These are phyloP conservation scores for Fomitopsis serialis DNA, from an alignment of 768 basidiomycete species.

Conservation along the genomic window DNA sequence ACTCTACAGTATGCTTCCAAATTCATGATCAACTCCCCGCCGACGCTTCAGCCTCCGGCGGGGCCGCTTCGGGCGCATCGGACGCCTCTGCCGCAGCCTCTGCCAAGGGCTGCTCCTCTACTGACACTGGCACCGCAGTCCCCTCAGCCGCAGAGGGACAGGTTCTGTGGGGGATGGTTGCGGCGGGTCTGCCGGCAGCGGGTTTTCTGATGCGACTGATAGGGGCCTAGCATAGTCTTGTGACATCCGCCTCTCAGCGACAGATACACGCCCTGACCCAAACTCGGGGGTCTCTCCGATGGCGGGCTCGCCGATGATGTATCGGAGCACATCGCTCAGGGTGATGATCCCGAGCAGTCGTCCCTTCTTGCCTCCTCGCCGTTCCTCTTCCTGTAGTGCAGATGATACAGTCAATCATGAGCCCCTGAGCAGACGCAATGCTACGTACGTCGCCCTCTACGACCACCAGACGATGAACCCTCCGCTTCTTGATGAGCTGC, in stretches of 20 bases:
- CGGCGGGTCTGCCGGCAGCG: background rate
- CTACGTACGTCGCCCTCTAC: conserved; percentile 80
- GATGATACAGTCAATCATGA: background rate
- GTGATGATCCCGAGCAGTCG: conserved; percentile 83
- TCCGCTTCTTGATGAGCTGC: conserved; percentile 85
- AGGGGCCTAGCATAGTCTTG: background rate
- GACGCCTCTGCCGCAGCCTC: background rate
- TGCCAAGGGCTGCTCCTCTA: background rate
- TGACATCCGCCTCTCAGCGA: background rate
- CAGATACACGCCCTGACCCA: background rate
- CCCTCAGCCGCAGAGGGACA: background rate
- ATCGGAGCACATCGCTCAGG: conserved; percentile 81
- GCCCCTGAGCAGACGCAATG: background rate
- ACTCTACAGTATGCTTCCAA: background rate
- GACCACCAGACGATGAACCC: conserved; percentile 92
- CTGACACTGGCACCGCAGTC: background rate
- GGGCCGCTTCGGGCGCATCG: background rate
- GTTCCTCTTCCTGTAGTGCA: conserved; percentile 67
- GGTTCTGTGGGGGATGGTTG: background rate
- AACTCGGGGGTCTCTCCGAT: conserved; percentile 28
- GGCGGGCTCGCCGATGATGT: conserved; percentile 61
- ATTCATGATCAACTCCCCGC: background rate
- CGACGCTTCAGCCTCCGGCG: background rate
- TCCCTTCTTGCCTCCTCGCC: conserved; percentile 74
- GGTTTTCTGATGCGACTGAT: background rate